Conservation (phyloP, 352 stramenopile genomes). For the Paralagenidium karlingii region DNA sequence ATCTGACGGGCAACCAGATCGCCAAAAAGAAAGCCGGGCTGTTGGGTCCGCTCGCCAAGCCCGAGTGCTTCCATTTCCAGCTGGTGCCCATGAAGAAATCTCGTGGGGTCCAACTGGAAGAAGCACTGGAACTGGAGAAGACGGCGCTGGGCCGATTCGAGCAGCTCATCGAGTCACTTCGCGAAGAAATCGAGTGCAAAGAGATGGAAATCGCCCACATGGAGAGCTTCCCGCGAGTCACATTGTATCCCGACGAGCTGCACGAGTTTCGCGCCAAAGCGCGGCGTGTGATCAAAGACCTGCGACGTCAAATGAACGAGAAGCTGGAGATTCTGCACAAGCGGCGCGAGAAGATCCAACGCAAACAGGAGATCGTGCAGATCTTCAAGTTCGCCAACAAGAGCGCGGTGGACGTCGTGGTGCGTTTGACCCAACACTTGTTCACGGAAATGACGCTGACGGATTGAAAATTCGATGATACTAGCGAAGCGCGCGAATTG, state of each 20-base stretch:
- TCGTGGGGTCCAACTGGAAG: conserved; percentile 55
- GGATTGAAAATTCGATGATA: no score
- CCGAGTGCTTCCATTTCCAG: conserved; percentile 13
- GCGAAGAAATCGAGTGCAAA: conserved; percentile 61
- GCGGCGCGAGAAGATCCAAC: conserved; percentile 36
- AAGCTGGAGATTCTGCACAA: conserved; percentile 40
- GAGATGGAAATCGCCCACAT: conserved; percentile 71
- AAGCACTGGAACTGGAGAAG: conserved; percentile 37
- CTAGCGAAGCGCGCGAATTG: no score
- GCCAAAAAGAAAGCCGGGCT: conserved; percentile 58
- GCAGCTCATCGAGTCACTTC: conserved; percentile 27
- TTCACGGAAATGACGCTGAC: conserved; percentile 1
- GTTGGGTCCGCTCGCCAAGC: conserved; percentile 54
- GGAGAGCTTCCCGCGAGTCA: conserved; percentile 45
- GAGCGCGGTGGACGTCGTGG: conserved; percentile 18
- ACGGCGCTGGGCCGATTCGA: conserved; percentile 25
- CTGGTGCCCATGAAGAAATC: conserved; percentile 31
- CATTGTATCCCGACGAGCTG: conserved; percentile 35
- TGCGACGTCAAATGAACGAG: conserved; percentile 29
- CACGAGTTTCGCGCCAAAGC: conserved; percentile 28
- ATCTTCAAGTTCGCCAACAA: conserved; percentile 60
- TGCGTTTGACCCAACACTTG: no score
- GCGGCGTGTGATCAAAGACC: conserved; percentile 12
- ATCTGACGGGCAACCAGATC: conserved; percentile 13
- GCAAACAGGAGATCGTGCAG: conserved; percentile 57